Evolutionary conservation across 139 green algal species (phyloP), one percentile per base, ranked within the genome.

Genomic region (Diplosphaera chodatii): DNA sequence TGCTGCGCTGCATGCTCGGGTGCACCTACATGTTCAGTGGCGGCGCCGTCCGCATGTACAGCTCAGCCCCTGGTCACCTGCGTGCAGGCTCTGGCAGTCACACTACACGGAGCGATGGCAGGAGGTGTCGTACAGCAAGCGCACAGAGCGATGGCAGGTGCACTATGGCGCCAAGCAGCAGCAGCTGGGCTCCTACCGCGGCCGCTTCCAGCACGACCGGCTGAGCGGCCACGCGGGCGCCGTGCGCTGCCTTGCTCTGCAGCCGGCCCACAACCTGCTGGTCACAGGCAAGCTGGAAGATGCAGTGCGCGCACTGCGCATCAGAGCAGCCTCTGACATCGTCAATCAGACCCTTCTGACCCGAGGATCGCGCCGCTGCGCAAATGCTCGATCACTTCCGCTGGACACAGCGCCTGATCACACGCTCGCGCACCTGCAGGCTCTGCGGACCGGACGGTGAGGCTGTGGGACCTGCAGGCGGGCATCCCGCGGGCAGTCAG

Each of bases 391-490:
- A n/a, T n/a, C n/a, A n/a, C n/a, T n/a, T n/a, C n/a, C n/a, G n/a
- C n/a, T n/a, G n/a, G n/a, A n/a, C n/a, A n/a, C n/a, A n/a, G n/a
- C n/a, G n/a, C n/a, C n/a, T n/a, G n/a, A n/a, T n/a, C n/a, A n/a
- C n/a, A n/a, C n/a, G n/a, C n/a, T n/a, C n/a, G n/a, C 16, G 32
- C 31, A 30, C 16, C n/a, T 74, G 70, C 81, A 91, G 87, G 83
- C 21, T 90, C 83, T 13, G 56, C 83, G 21, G 88, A 93, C 77
- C 75, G 78, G 40, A 90, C 81, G 1, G 82, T 93, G 8, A 77
- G 78, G 0, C 72, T 88, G 4, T 93, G 88, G 88, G 79, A 91
- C 80, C 73, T 93, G 3, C 25, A 32, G 4, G 62, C 75, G 8
- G 87, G 88, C 34, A 78, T 88, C 62, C 76, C 78, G 5, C 32